phyloP scores from a whole-genome alignment of 768 basidiomycete genomes.

The Termitomyces sp. region DNA sequence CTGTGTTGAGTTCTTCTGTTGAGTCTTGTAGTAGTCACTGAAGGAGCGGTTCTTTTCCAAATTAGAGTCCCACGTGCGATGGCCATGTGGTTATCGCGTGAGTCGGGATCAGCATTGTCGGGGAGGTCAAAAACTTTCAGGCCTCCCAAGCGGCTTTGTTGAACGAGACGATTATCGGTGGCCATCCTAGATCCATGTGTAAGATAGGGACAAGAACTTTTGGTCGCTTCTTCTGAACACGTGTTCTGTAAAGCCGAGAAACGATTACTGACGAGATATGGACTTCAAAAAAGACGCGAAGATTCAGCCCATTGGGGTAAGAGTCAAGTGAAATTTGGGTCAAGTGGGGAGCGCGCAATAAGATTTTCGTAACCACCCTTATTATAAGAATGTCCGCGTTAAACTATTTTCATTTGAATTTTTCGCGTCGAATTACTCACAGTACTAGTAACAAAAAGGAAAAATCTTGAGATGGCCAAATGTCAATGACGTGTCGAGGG shows the following conservation, averaged over 20 bases:
- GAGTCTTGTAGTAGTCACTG: not conserved
- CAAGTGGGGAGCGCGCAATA: not conserved
- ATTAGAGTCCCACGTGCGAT: conserved; percentile 30
- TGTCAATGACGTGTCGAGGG: not conserved
- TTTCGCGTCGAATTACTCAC: not conserved
- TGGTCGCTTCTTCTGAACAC: not conserved
- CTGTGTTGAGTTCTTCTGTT: conserved; percentile 5
- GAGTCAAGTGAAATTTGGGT: conserved; percentile 11
- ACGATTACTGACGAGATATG: not conserved
- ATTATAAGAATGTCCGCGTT: not conserved
- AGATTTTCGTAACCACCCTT: not conserved
- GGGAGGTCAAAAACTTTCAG: too few relatives aligned
- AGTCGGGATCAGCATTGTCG: conserved; percentile 12
- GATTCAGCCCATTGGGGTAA: conserved; percentile 18
- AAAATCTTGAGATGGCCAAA: not conserved
- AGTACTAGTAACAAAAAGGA: not conserved
- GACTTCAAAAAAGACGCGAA: conserved; percentile 10
- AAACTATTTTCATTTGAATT: not conserved
- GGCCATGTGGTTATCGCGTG: conserved; percentile 29
- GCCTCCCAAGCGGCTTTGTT: too few relatives aligned
- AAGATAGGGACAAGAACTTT: not conserved
- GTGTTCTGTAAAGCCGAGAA: not conserved
- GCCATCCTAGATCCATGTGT: not conserved
- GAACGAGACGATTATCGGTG: not conserved
- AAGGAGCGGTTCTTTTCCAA: not conserved